Evolutionary conservation across 768 basidiomycete species (phyloP).

Genomic region (Tricholoma furcatifolium): DNA sequence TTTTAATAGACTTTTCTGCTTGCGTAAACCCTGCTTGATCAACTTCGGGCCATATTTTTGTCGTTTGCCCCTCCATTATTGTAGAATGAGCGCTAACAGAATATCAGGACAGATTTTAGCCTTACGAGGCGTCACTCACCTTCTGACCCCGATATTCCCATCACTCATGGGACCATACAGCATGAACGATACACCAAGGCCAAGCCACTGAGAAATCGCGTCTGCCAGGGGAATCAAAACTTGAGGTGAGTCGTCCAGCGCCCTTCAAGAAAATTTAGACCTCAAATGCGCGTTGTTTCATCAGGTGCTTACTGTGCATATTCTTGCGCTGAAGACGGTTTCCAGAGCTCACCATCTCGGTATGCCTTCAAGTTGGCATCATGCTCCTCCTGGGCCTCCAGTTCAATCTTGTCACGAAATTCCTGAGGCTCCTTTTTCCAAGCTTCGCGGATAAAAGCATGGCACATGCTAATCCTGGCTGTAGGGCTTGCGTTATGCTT

Average conservation of each 20-base stretch:
- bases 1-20: not conserved
- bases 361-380: not conserved
- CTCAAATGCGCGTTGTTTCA: not conserved
- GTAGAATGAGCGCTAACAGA: not conserved
- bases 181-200: not conserved
- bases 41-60: not conserved
- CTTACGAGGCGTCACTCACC: too few species aligned
- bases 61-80: not conserved
- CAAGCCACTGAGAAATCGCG: not conserved
- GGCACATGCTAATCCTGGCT: not conserved
- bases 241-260: too few species aligned
- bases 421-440: not conserved
- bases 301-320: not conserved
- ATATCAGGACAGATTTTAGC: not conserved
- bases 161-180: not conserved
- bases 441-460: not conserved
- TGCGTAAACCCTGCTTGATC: not conserved
- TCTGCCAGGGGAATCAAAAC: too few species aligned
- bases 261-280: not conserved
- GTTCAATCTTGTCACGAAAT: not conserved
- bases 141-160: too few species aligned
- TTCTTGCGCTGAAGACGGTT: not conserved
- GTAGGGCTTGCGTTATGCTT: not conserved
- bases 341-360: not conserved
- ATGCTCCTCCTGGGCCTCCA: not conserved